Conservation (phyloP, 2,329 filamentous ascomycete genomes). For the Epichloe amarillans region DNA sequence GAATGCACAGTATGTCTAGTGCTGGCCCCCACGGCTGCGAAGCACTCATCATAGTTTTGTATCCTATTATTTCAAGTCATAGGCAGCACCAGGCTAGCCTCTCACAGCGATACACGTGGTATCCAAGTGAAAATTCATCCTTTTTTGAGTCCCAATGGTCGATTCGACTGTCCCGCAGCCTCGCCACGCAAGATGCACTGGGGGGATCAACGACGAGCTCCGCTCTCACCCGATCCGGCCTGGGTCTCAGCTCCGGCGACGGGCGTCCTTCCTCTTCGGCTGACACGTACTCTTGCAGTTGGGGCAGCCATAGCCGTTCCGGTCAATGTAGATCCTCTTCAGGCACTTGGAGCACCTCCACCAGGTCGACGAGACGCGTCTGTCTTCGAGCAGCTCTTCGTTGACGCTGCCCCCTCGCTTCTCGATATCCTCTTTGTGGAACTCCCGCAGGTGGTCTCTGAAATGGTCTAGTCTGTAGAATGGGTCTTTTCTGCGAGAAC, state of each 20-base stretch:
- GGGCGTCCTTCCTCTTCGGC: constrained; percentile 25
- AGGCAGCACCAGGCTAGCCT: too few relatives aligned
- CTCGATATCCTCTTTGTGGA: constrained; percentile 40
- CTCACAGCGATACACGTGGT: too few relatives aligned
- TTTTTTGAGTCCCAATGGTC: too few relatives aligned
- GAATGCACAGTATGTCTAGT: too few relatives aligned
- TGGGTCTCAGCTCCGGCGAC: constrained; percentile 11
- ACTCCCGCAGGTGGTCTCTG: constrained; percentile 42
- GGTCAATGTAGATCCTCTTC: constrained; percentile 26
- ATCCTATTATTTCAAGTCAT: too few relatives aligned
- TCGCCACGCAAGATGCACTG: too few relatives aligned
- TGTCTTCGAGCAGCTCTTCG: constrained; percentile 25
- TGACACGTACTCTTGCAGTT: constrained; percentile 35
- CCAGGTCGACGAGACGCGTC: constrained; percentile 29
- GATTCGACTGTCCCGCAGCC: too few relatives aligned
- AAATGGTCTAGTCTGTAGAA: constrained; percentile 44
- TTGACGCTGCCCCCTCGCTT: constrained; percentile 28
- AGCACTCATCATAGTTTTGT: too few relatives aligned
- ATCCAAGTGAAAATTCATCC: too few relatives aligned
- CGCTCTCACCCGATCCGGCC: too few relatives aligned
- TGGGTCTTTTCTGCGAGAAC: constrained; percentile 29
- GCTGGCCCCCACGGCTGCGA: too few relatives aligned
- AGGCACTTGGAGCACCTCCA: constrained; percentile 44
- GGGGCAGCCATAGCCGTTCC: constrained; percentile 31
- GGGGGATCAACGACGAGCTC: too few relatives aligned